phyloP scores from a whole-genome alignment of 768 basidiomycete genomes.

The Polyporus arcularius region DNA sequence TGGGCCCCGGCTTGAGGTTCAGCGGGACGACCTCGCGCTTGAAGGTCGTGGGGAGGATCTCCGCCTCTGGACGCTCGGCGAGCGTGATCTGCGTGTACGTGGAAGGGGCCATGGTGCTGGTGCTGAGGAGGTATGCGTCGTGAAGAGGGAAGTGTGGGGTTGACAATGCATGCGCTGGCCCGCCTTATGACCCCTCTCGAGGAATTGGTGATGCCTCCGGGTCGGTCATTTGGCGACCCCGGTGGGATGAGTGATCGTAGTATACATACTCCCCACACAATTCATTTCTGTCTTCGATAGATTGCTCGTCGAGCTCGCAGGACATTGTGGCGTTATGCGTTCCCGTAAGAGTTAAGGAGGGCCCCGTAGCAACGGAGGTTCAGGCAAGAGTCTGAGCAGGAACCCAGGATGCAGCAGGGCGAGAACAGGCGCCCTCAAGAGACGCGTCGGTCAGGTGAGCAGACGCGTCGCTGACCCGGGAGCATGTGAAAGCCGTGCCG shows the following conservation, averaged over 20 bases:
- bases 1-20: conserved; percentile 51
- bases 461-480: conserved; percentile 10
- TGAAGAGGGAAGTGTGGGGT: background rate
- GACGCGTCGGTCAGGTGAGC: conserved; percentile 7
- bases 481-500: conserved; percentile 16
- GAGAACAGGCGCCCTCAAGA: background rate
- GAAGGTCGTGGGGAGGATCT: conserved; percentile 78
- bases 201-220: background rate
- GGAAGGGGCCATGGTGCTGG: conserved; percentile 4
- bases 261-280: too few relatives aligned
- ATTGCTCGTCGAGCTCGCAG: too few relatives aligned
- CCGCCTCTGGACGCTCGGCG: conserved; percentile 66
- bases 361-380: too few relatives aligned
- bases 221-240: conserved; percentile 3
- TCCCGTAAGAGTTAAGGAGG: background rate
- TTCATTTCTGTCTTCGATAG: too few relatives aligned
- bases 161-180: background rate
- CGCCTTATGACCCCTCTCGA: background rate
- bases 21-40: conserved; percentile 54
- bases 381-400: too few relatives aligned
- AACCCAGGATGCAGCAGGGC: background rate
- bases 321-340: too few relatives aligned
- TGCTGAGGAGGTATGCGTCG: background rate
- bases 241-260: background rate
- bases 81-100: conserved; percentile 71